phyloP scores from a whole-genome alignment of 1,139 yeast genomes.

The Candida sp. region DNA sequence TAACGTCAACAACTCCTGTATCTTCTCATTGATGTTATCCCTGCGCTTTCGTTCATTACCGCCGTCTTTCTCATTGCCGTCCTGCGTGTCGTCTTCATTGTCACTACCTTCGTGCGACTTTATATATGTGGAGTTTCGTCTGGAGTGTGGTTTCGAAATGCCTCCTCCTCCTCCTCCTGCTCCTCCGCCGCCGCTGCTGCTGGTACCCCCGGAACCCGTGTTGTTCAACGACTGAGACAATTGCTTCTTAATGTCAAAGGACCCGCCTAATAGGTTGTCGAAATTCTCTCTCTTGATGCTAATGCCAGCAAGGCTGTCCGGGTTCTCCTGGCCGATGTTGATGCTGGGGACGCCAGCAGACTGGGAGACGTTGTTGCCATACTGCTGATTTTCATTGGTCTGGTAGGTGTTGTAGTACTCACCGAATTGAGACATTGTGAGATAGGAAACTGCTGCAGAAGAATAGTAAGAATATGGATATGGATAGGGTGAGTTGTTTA shows the following conservation, averaged over 20 bases:
- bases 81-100: slow-evolving; percentile 33
- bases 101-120: slow-evolving; percentile 35
- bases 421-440: slow-evolving; percentile 8
- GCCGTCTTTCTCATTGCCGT: slow-evolving; percentile 39
- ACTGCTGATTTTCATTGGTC: background rate
- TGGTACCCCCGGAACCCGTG: slow-evolving; percentile 1
- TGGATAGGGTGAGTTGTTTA: background rate
- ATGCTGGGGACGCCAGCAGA: background rate
- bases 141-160: slow-evolving; percentile 43
- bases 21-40: slow-evolving; percentile 89
- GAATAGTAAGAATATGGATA: background rate
- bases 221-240: slow-evolving; percentile 40
- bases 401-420: slow-evolving; percentile 2
- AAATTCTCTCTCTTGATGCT: slow-evolving; percentile 33
- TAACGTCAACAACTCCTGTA: slow-evolving; percentile 75
- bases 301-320: slow-evolving; percentile 23
- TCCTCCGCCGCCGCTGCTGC: background rate
- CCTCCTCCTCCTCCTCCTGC: slow-evolving; percentile 26
- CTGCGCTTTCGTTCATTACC: slow-evolving; percentile 71
- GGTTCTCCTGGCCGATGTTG: background rate
- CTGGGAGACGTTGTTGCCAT: background rate
- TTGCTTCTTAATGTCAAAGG: slow-evolving; percentile 44
- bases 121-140: slow-evolving; percentile 38
- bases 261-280: slow-evolving; percentile 33
- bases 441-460: background rate